A percentile compares a stretch with the other conserved stretches of the same genome.
Evolutionary conservation across 495 filamentous ascomycete species (phyloP).

Genomic region (Pyrenula massariospora): DNA sequence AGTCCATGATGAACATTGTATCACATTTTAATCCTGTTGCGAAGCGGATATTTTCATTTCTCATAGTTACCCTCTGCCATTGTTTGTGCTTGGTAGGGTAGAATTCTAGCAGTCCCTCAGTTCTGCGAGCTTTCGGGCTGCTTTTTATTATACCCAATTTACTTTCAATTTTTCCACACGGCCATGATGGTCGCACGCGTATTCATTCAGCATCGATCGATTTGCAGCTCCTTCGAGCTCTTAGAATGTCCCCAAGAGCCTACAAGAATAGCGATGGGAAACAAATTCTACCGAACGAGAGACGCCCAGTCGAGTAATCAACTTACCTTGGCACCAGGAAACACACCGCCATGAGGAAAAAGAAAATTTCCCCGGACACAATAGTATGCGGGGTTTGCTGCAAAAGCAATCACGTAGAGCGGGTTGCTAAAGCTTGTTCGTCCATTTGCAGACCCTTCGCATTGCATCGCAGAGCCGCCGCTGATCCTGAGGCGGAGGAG

Average conservation of each 20-base stretch:
- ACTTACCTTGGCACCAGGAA: background rate
- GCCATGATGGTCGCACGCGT: too few relatives aligned
- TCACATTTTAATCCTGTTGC: constrained; percentile 1
- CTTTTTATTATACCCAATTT: background rate
- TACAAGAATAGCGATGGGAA: too few relatives aligned
- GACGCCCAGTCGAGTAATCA: too few relatives aligned
- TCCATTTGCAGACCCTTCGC: too few relatives aligned
- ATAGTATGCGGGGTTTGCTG: background rate
- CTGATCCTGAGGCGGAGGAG: too few relatives aligned
- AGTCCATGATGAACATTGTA: background rate
- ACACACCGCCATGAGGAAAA: background rate
- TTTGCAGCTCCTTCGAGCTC: too few relatives aligned
- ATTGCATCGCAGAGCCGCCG: background rate
- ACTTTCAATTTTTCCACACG: too few relatives aligned
- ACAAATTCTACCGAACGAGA: too few relatives aligned
- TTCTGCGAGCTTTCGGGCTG: background rate
- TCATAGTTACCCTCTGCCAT: background rate
- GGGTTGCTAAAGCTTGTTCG: background rate
- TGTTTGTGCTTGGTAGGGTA: background rate
- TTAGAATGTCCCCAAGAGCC: too few relatives aligned
- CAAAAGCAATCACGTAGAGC: background rate
- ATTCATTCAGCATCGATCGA: too few relatives aligned
- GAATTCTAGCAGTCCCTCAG: background rate
- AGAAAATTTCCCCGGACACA: background rate
- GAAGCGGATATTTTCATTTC: background rate